Base-by-base conservation (phyloP, 768 basidiomycete genomes). In the Cyclocybe aegerita region DNA sequence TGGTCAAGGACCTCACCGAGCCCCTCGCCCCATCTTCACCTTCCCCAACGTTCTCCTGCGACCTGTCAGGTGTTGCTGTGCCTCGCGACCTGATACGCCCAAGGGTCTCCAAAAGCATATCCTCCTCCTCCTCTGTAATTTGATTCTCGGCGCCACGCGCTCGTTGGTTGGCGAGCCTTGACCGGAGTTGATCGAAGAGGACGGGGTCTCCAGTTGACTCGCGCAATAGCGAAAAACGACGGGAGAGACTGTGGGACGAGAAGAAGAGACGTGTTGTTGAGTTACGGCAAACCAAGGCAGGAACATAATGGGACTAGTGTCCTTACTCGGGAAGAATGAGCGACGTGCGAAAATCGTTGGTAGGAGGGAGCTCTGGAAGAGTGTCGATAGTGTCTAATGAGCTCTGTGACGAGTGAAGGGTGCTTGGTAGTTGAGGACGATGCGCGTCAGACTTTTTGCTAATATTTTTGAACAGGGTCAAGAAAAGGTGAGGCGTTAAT, bases 251-350 rank as follows among this genome's bases (percentile, higher is more conserved):
- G 31, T 58, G 58, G 43, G 65, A 35, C 54, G 53, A 61, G 51
- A 55, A 48, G 57, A 61, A 53, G 50, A 53, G 41, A 57, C 45
- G 48, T 49, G 53, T 50, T 17, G 34, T 30, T 54, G 15, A 41
- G 47, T 48, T 39, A 9, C 34, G 35, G 15, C 43, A 40, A 48
- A 46, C 39, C 48, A 50, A 43, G 50, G 50, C 53, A 44, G 36
- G 38, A 50, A 40, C 14, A 50, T 17, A 58, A 43, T 60, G 60
- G 36, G 32, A 54, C 50, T 12, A 50, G 49, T 31, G 35, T 37
- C 75, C 88, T 73, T 70, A 93, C 91, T 87, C 88, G 65, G 89
- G 89, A 43, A 93, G 70, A 60, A 93, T 91, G 63, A 87, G 79
- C 52, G 90, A 91, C 30, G 91, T 90, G 61, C 91, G 86, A 73